Percentiles rank a stretch among this genome's conserved stretches.
These are phyloP conservation scores for Rubia peregrina DNA, from an alignment of 305 asterid species.

Conservation along the genomic window DNA sequence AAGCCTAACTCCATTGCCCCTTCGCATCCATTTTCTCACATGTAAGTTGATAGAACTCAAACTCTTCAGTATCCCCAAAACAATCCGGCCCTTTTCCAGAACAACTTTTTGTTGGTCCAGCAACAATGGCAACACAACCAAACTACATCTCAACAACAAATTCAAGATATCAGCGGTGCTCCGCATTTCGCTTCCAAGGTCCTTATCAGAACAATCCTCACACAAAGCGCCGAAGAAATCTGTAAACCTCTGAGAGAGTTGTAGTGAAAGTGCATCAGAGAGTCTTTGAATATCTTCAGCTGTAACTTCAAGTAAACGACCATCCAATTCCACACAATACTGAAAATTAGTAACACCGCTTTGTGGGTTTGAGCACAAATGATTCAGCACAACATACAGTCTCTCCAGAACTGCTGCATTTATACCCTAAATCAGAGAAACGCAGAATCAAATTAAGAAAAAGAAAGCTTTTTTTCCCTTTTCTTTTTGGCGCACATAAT, in stretches of 20 bases:
- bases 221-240: slow-evolving; percentile 29
- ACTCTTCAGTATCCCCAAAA: slow-evolving; percentile 39
- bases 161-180: slow-evolving; percentile 36
- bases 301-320: slow-evolving; percentile 26
- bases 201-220: slow-evolving; percentile 25
- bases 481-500: neutral
- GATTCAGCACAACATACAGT: slow-evolving; percentile 42
- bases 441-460: slow-evolving; percentile 1
- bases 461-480: neutral
- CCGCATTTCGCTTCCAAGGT: slow-evolving; percentile 24
- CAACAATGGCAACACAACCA: slow-evolving; percentile 42
- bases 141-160: slow-evolving; percentile 64
- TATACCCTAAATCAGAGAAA: slow-evolving; percentile 46
- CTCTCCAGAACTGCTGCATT: slow-evolving; percentile 40
- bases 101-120: slow-evolving; percentile 27
- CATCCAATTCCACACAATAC: slow-evolving; percentile 27
- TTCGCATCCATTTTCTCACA: slow-evolving; percentile 19
- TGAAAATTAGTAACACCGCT: slow-evolving; percentile 26
- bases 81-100: slow-evolving; percentile 44
- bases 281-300: slow-evolving; percentile 36
- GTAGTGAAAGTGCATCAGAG: slow-evolving; percentile 41
- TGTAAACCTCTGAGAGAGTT: slow-evolving; percentile 45
- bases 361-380: slow-evolving; percentile 33
- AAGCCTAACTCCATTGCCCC: slow-evolving; percentile 24
- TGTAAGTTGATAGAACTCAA: slow-evolving; percentile 29